These are phyloP conservation scores for Neurospora sp. DNA, from an alignment of 2,329 filamentous ascomycete genomes.

Conservation along the genomic window DNA sequence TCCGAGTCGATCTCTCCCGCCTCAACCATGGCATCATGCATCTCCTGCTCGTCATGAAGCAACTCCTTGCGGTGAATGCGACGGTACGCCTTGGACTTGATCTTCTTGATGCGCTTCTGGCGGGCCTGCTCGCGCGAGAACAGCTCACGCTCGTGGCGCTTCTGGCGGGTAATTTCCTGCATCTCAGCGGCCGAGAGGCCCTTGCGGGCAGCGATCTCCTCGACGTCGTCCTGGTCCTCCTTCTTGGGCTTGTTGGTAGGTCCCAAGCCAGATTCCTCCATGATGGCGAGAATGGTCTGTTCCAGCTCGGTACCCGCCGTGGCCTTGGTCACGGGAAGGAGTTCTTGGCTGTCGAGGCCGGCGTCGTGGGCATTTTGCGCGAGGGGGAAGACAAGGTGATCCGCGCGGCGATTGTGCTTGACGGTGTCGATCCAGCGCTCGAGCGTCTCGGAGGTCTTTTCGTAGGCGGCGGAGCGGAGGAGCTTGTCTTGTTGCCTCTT, in stretches of 20 bases:
- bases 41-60: conserved; percentile 42
- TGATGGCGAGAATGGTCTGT: conserved; percentile 73
- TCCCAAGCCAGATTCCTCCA: conserved; percentile 76
- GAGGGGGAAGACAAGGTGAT: conserved; percentile 82
- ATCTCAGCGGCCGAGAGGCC: conserved; percentile 54
- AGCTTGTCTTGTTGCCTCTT: conserved; percentile 80
- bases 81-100: conserved; percentile 94
- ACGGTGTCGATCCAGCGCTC: conserved; percentile 91
- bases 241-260: conserved; percentile 38
- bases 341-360: conserved; percentile 51
- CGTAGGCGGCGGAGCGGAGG: conserved; percentile 72
- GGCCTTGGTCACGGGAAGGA: conserved; percentile 52
- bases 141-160: conserved; percentile 72
- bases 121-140: conserved; percentile 82
- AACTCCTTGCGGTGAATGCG: conserved; percentile 76
- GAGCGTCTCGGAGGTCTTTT: conserved; percentile 85
- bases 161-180: conserved; percentile 59
- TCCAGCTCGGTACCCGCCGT: conserved; percentile 73
- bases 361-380: conserved; percentile 57
- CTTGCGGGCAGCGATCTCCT: conserved; percentile 39
- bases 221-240: conserved; percentile 54
- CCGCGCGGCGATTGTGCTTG: conserved; percentile 83
- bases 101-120: conserved; percentile 92
- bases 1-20: conserved; percentile 54
- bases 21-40: conserved; percentile 39